Conservation (phyloP, 1,139 yeast genomes). For the Suzukiozyma palmioleophila region DNA sequence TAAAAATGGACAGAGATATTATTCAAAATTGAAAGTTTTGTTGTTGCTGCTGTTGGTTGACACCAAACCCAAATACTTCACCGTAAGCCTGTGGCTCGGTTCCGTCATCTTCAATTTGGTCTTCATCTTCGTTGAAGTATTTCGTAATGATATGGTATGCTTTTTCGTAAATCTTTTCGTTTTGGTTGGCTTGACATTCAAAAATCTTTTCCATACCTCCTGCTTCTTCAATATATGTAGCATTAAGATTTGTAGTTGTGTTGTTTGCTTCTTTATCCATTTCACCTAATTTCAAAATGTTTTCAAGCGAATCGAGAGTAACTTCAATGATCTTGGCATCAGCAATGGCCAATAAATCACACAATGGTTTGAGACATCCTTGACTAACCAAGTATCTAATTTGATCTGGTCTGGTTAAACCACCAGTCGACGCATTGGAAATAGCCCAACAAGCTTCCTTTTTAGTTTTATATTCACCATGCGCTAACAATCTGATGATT, state of each 20-base stretch:
- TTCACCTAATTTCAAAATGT: slow-evolving; percentile 92
- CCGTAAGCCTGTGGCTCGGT: slow-evolving; percentile 82
- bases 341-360: slow-evolving; percentile 84
- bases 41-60: slow-evolving; percentile 42
- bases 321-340: slow-evolving; percentile 93
- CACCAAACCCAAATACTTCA: slow-evolving; percentile 85
- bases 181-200: slow-evolving; percentile 87
- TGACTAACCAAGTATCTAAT: slow-evolving; percentile 87
- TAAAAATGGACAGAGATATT: too few species aligned
- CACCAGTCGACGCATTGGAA: slow-evolving; percentile 96
- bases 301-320: slow-evolving; percentile 90
- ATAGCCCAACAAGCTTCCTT: slow-evolving; percentile 99
- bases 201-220: slow-evolving; percentile 98
- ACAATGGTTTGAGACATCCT: slow-evolving; percentile 96
- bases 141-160: slow-evolving; percentile 87
- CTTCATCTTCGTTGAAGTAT: slow-evolving; percentile 84
- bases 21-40: slow-evolving; percentile 47
- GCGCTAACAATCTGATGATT: slow-evolving; percentile 70
- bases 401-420: slow-evolving; percentile 86
- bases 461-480: slow-evolving; percentile 92
- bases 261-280: slow-evolving; percentile 79
- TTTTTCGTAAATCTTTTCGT: slow-evolving; percentile 88
- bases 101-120: slow-evolving; percentile 67
- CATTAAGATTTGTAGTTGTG: slow-evolving; percentile 72
- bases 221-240: slow-evolving; percentile 91